A percentile compares a stretch with the other conserved stretches of the same genome.
phyloP scores from a whole-genome alignment of 768 basidiomycete genomes.

The Amanita brunnescens region DNA sequence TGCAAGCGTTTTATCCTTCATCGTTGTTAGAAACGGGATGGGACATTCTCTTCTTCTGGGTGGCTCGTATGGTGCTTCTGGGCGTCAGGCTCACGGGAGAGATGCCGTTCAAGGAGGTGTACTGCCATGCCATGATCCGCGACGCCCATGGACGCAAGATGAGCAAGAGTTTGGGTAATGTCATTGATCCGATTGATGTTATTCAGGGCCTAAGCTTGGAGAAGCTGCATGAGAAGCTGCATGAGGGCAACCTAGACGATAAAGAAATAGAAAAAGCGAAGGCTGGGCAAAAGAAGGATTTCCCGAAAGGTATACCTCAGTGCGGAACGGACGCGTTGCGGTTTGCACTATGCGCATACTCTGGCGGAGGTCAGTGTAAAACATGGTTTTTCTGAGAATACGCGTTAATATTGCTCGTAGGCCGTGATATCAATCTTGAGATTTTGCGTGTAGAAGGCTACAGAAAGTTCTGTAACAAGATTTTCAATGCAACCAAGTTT shows the following conservation, averaged over 20 bases:
- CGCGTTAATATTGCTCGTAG: conserved; percentile 26
- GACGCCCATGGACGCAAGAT: conserved; percentile 99
- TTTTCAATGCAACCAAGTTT: conserved; percentile 98
- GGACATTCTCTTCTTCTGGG: conserved; percentile 99
- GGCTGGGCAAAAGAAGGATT: conserved; percentile 96
- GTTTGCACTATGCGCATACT: conserved; percentile 93
- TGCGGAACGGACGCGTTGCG: conserved; percentile 96
- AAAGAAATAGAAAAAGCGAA: conserved; percentile 88
- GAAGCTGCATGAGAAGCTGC: conserved; percentile 73
- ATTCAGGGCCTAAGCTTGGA: conserved; percentile 80
- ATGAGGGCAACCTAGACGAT: conserved; percentile 88
- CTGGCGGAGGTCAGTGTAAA: conserved; percentile 58
- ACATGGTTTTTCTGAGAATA: neutral
- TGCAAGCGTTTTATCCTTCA: conserved; percentile 79
- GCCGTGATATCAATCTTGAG: conserved; percentile 95
- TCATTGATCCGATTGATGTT: conserved; percentile 94
- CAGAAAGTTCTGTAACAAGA: conserved; percentile 99
- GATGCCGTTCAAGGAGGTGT: conserved; percentile 92
- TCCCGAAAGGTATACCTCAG: conserved; percentile 97
- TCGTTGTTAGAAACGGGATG: conserved; percentile 95
- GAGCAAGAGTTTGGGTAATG: conserved; percentile 97
- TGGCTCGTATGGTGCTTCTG: conserved; percentile 95
- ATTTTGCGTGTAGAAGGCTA: conserved; percentile 95
- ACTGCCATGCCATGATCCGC: conserved; percentile 98
- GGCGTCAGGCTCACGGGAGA: conserved; percentile 82